Conservation (phyloP, 164 flowering plant genomes). For the Cinnamomum chago region DNA sequence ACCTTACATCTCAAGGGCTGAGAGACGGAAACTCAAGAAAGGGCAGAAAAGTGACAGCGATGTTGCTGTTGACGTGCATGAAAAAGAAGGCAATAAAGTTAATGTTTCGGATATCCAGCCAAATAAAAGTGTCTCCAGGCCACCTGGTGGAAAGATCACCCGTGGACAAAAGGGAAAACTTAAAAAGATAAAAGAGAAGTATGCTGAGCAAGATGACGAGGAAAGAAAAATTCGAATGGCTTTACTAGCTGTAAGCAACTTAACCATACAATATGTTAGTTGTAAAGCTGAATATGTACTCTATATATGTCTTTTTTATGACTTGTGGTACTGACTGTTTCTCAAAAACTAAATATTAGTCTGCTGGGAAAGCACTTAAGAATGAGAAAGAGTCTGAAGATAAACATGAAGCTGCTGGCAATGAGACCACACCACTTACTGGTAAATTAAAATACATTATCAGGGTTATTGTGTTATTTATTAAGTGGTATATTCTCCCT, state of each 20-base stretch:
- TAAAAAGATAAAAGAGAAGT: conserved; percentile 92
- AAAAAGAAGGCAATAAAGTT: conserved; percentile 31
- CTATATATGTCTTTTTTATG: neutral
- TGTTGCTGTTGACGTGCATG: conserved; percentile 26
- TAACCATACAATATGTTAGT: neutral
- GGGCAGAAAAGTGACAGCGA: conserved; percentile 40
- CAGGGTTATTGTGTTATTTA: neutral
- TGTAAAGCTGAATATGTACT: neutral
- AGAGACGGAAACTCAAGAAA: conserved; percentile 79
- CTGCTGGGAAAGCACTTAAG: conserved; percentile 62
- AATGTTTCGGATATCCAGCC: conserved; percentile 18
- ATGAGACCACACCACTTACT: conserved; percentile 26
- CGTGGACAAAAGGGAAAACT: conserved; percentile 90
- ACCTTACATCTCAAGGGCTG: conserved; percentile 84
- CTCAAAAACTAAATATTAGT: conserved; percentile 35
- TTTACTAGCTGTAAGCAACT: conserved; percentile 74
- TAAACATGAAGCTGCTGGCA: conserved; percentile 18
- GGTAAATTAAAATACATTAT: conserved; percentile 31
- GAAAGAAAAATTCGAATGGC: conserved; percentile 87
- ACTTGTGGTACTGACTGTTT: neutral
- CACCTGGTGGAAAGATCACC: conserved; percentile 49
- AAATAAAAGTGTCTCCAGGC: conserved; percentile 31
- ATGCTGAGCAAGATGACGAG: conserved; percentile 94
- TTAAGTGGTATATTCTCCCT: neutral
- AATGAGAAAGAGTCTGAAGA: conserved; percentile 31